Base-by-base conservation (phyloP, 148 eudicot genomes). In the Heliosperma pusillum region DNA sequence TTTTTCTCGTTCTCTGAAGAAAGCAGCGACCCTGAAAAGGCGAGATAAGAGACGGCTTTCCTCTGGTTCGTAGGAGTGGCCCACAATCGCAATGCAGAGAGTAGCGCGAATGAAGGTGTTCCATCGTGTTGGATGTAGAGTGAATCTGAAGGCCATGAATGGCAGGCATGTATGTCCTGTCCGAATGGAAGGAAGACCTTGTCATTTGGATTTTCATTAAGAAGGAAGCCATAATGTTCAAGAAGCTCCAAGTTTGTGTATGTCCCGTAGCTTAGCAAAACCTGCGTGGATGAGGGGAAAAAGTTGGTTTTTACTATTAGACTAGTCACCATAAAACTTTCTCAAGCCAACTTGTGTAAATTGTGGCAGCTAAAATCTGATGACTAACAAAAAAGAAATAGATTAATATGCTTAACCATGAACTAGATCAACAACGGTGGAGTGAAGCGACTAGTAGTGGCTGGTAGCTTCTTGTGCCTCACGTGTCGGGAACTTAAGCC, bases 171-270 rank as follows among this genome's bases (percentile, higher is more conserved):
- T 70, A 88, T 83, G 75, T 90, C 94, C 7, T 84, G 87, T 80
- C 77, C 87, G 66, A 89, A 70, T 20, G 94, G 86, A 47, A 92
- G 85, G 77, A 84, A 90, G 44, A 85, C 86, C 80, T 92, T 92
- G 84, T 92, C 99, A 67, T 89, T 92, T 20, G 91, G 94, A 74
- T 95, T 95, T 26, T 77, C 77, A 21, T 82, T 70, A 67, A 95
- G 82, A 74, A 90, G 77, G 82, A 95, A 95, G 27, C 99, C 99
- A 47, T 95, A 95, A 79, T 95, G 99, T 80, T 95, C 97, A 30
- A 95, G 99, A 83, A 95, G 99, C 87, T 95, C 99, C 85, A 95
- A 79, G 83, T 92, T 95, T 77, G 97, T 90, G 80, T 92, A 95
- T 58, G 92, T 89, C 74, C 99, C 99, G 73, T 95, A 95, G 89